Evolutionary conservation across 2,329 filamentous ascomycete genomes (phyloP).

Genomic region (Westerdykella aurantiaca): DNA sequence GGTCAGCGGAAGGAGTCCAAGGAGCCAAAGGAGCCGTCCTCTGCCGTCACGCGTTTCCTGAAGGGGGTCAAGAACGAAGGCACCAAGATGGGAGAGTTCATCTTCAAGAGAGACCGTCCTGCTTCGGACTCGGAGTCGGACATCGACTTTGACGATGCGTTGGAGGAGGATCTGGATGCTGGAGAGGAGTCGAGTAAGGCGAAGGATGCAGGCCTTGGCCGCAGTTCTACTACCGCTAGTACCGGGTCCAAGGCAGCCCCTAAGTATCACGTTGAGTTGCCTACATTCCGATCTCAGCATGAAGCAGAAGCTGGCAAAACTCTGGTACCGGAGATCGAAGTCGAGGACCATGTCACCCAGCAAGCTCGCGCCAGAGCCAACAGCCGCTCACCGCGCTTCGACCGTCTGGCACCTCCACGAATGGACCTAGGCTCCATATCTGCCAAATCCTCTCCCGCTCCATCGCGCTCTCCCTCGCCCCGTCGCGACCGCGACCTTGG

Average conservation of each 20-base stretch:
- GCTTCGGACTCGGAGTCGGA: constrained; percentile 42
- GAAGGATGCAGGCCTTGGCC: constrained; percentile 26
- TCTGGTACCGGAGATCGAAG: constrained; percentile 12
- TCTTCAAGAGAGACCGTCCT: constrained; percentile 52
- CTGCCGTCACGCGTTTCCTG: constrained; percentile 67
- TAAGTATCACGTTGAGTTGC: constrained; percentile 31
- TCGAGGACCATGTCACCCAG: constrained; percentile 38
- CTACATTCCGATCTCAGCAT: constrained; percentile 29
- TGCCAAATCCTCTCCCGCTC: constrained; percentile 13
- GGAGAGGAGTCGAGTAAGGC: constrained; percentile 17
- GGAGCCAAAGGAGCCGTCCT: constrained; percentile 40
- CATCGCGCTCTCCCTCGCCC: constrained; percentile 15
- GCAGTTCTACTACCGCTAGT: constrained; percentile 21
- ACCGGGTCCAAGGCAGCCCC: constrained; percentile 20
- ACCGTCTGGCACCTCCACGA: constrained; percentile 44
- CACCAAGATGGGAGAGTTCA: constrained; percentile 55
- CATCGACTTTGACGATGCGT: constrained; percentile 44
- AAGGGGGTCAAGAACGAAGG: constrained; percentile 67
- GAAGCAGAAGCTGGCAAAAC: constrained; percentile 25
- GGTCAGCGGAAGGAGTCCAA: constrained; percentile 33
- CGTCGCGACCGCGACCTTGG: constrained; percentile 10
- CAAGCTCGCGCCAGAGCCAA: constrained; percentile 35
- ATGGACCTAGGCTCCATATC: constrained; percentile 41
- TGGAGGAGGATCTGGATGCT: constrained; percentile 24
- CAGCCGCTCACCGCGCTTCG: constrained; percentile 40